Percentiles rank a stretch among this genome's conserved stretches.
phyloP scores from a whole-genome alignment of 2,329 filamentous ascomycete species.

The Aureobasidium sp. region DNA sequence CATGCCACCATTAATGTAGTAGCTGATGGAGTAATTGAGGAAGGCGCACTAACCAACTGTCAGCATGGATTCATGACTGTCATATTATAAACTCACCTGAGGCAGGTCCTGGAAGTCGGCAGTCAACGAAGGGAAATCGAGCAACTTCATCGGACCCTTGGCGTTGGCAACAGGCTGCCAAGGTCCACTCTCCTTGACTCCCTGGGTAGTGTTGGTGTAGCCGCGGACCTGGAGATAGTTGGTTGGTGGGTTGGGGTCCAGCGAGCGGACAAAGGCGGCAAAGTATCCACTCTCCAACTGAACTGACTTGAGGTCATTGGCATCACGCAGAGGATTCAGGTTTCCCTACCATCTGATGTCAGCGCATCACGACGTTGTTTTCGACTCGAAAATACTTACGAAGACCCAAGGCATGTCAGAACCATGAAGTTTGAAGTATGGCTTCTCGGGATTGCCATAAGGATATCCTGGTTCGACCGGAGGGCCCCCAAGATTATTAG shows the following conservation, averaged over 20 bases:
- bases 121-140: constrained; percentile 42
- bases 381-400: constrained; percentile 36
- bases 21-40: constrained; percentile 40
- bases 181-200: constrained; percentile 33
- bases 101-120: constrained; percentile 42
- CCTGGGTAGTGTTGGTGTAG: constrained; percentile 38
- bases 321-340: constrained; percentile 41
- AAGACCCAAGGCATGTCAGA: constrained; percentile 48
- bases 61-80: not conserved
- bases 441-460: constrained; percentile 44
- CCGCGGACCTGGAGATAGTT: constrained; percentile 42
- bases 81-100: constrained; percentile 27
- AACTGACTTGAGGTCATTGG: constrained; percentile 41
- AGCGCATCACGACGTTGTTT: constrained; percentile 15
- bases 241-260: constrained; percentile 45
- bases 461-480: constrained; percentile 32
- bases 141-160: constrained; percentile 35
- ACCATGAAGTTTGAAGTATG: constrained; percentile 53
- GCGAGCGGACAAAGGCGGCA: constrained; percentile 44
- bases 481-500: constrained; percentile 47
- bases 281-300: constrained; percentile 46
- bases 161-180: constrained; percentile 34
- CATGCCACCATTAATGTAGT: constrained; percentile 32
- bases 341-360: constrained; percentile 21
- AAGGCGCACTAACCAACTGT: constrained; percentile 38